phyloP scores from a whole-genome alignment of 2,329 filamentous ascomycete genomes.

The Trichoderma sp. region DNA sequence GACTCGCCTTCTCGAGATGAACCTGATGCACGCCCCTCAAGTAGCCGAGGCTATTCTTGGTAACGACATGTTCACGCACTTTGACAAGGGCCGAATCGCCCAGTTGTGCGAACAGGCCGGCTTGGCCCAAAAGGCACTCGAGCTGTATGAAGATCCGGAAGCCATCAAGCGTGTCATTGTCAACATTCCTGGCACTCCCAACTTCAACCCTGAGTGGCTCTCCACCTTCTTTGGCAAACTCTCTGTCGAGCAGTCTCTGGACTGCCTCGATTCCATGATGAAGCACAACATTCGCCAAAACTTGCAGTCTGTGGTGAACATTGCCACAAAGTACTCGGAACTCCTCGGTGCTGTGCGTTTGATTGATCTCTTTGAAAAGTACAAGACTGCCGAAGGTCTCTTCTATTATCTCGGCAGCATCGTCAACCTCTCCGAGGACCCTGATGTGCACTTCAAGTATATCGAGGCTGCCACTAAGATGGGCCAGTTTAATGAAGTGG shows the following conservation, averaged over 20 bases:
- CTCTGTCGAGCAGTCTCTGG: constrained; percentile 90
- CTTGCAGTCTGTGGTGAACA: constrained; percentile 87
- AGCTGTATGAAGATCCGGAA: constrained; percentile 89
- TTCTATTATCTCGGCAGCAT: constrained; percentile 99
- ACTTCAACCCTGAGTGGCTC: constrained; percentile 87
- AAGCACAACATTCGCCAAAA: constrained; percentile 96
- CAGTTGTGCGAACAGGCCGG: constrained; percentile 91
- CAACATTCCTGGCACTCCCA: constrained; percentile 76
- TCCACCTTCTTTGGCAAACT: constrained; percentile 90
- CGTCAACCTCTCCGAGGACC: constrained; percentile 92
- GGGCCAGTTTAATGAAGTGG: constrained; percentile 90
- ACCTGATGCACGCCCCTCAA: constrained; percentile 91
- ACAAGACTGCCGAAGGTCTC: constrained; percentile 92
- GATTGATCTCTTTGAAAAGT: constrained; percentile 94
- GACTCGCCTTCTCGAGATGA: constrained; percentile 96
- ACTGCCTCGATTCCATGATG: constrained; percentile 95
- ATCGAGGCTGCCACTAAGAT: constrained; percentile 95
- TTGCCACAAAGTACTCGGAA: constrained; percentile 97
- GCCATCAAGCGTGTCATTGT: constrained; percentile 87
- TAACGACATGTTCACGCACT: constrained; percentile 98
- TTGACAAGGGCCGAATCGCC: constrained; percentile 86
- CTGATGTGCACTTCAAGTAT: constrained; percentile 98
- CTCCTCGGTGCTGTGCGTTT: constrained; percentile 81
- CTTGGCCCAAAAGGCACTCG: constrained; percentile 79
- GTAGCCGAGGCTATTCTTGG: constrained; percentile 96